Evolutionary conservation across 345 rosid genomes (phyloP), one percentile per base, ranked within the genome.

Genomic region (Erucastrum elatum): DNA sequence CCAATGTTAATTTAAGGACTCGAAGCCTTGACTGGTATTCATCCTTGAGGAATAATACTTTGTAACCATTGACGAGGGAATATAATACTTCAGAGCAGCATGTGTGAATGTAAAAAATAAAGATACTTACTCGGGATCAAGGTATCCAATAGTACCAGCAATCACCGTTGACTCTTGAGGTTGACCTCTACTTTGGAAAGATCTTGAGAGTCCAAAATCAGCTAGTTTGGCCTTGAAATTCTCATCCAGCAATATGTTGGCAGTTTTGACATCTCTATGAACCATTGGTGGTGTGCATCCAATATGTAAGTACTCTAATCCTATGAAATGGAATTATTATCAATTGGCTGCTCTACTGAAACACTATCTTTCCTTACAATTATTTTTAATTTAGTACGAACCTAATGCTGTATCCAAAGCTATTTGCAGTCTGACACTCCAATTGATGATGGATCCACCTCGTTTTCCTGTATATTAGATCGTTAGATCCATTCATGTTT

Each of bases 321-420:
- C 69, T 16, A 8, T 0, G 3, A 8, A 51, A 51, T 16, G 10
- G 11, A 6, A 37, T 8, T 0, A 37, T 37, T n/a, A n/a, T n/a
- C n/a, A n/a, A n/a, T n/a, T n/a, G n/a, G n/a, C n/a, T n/a, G n/a
- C n/a, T n/a, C n/a, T n/a, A n/a, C n/a, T n/a, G n/a, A n/a, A n/a
- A n/a, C n/a, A n/a, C 12, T 41, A 41, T 41, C 8, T 37, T 7
- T 7, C 7, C 41, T 7, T 8, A 37, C 8, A n/a, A n/a, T 35
- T 35, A 7, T 35, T 7, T 37, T 37, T 37, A 10, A 37, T 6
- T 37, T 6, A 5, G 31, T 26, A 64, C 75, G 2, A 25, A 85
- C 88, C 90, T 84, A 46, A 78, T 17, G 88, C 90, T 12, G 87
- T 86, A 26, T 86, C 87, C 60, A 75, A 17, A 16, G 87, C 87